These are phyloP conservation scores for Didymella keratinophila DNA, from an alignment of 2,329 filamentous ascomycete species.

Conservation along the genomic window DNA sequence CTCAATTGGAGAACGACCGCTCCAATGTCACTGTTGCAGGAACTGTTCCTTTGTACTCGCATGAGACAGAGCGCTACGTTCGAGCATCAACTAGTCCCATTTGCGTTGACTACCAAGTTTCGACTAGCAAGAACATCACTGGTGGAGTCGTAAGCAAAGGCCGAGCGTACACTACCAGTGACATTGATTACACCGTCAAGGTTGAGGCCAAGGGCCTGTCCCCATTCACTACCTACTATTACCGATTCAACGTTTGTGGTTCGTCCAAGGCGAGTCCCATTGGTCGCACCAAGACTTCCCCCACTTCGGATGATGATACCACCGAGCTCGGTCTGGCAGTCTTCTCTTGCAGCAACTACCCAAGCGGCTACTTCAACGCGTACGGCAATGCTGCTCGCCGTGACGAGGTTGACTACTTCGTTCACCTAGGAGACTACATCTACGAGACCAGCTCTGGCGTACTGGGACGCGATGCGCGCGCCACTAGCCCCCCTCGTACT, in stretches of 20 bases:
- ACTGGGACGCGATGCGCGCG: constrained; percentile 17
- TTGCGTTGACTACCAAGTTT: constrained; percentile 72
- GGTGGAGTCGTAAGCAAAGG: constrained; percentile 62
- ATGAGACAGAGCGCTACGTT: constrained; percentile 63
- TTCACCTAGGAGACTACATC: constrained; percentile 55
- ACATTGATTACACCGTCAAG: constrained; percentile 79
- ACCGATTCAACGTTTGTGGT: constrained; percentile 73
- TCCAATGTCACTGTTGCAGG: constrained; percentile 64
- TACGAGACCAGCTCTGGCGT: constrained; percentile 43
- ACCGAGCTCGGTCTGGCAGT: constrained; percentile 69
- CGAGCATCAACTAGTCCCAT: constrained; percentile 66
- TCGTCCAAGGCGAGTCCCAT: constrained; percentile 68
- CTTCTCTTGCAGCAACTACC: constrained; percentile 70
- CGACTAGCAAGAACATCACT: constrained; percentile 57
- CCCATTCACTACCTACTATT: constrained; percentile 72
- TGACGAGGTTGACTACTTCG: constrained; percentile 54
- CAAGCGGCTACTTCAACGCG: constrained; percentile 59
- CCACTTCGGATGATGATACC: constrained; percentile 63
- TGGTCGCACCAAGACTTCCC: constrained; percentile 75
- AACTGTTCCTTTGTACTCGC: constrained; percentile 61
- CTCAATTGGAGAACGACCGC: constrained; percentile 51
- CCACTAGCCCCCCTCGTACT: constrained; percentile 16
- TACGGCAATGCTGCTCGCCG: constrained; percentile 54
- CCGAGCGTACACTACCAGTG: constrained; percentile 71
- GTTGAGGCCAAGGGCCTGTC: constrained; percentile 70